A percentile compares a stretch with the other conserved stretches of the same genome.
These are phyloP conservation scores for Malus sieversii DNA, from an alignment of 306 rosid genomes.

Conservation along the genomic window DNA sequence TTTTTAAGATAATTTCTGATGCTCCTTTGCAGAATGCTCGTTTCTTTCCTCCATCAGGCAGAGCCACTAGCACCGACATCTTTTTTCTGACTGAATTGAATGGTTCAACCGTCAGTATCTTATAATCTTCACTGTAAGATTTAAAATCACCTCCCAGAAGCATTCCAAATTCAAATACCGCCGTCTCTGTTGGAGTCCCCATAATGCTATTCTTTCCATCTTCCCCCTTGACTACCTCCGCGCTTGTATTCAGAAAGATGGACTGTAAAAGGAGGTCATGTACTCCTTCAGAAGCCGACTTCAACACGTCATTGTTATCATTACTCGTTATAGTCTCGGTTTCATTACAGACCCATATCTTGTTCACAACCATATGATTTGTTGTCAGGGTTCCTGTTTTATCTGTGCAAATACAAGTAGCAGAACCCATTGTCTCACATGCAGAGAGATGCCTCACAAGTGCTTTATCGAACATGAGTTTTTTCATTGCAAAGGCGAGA, in stretches of 20 bases:
- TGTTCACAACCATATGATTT: slow-evolving; percentile 80
- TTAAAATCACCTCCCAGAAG: slow-evolving; percentile 47
- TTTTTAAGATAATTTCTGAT: slow-evolving; percentile 55
- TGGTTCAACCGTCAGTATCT: slow-evolving; percentile 61
- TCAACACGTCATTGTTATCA: slow-evolving; percentile 20
- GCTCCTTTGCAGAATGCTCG: slow-evolving; percentile 86
- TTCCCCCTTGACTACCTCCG: slow-evolving; percentile 57
- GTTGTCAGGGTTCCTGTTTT: slow-evolving; percentile 89
- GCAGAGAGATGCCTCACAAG: slow-evolving; percentile 88
- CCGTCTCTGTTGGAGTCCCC: slow-evolving; percentile 78
- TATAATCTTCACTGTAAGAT: slow-evolving; percentile 32
- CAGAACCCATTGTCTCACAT: slow-evolving; percentile 94
- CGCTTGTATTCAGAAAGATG: slow-evolving; percentile 64
- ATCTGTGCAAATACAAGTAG: slow-evolving; percentile 76
- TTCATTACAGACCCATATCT: slow-evolving; percentile 60
- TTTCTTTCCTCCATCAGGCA: slow-evolving; percentile 34
- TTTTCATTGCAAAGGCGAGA: slow-evolving; percentile 92
- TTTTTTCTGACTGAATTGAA: slow-evolving; percentile 64
- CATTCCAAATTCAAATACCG: slow-evolving; percentile 69
- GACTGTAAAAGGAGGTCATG: slow-evolving; percentile 57
- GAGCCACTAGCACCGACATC: slow-evolving; percentile 67
- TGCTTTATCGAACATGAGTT: slow-evolving; percentile 77
- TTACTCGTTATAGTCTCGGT: slow-evolving; percentile 19
- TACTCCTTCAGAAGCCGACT: slow-evolving; percentile 29
- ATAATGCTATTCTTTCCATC: slow-evolving; percentile 47